Evolutionary conservation across 164 flowering plant genomes (phyloP).

Genomic region (Pachysandra terminalis): DNA sequence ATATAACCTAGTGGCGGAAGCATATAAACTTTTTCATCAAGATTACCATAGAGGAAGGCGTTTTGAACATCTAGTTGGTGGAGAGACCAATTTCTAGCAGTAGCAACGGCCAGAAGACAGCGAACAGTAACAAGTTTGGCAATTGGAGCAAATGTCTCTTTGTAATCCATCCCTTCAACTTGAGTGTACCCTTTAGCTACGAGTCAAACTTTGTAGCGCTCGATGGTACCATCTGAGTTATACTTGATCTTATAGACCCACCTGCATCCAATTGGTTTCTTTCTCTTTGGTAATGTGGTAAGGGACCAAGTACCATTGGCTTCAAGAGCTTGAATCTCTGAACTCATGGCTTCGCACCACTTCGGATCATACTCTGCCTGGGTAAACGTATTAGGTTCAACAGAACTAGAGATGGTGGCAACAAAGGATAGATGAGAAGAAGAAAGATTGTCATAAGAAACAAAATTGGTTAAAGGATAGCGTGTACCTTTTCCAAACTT

Average conservation of each 20-base stretch:
- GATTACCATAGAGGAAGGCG: too few relatives aligned
- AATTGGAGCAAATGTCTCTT: not conserved
- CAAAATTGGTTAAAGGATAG: too few relatives aligned
- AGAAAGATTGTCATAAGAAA: too few relatives aligned
- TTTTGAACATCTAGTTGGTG: conserved; percentile 7
- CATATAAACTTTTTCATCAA: too few relatives aligned
- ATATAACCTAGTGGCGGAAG: too few relatives aligned
- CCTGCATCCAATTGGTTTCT: not conserved
- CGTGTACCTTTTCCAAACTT: too few relatives aligned
- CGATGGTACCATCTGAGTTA: not conserved
- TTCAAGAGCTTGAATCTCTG: not conserved
- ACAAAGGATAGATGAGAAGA: too few relatives aligned
- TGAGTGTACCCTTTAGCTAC: conserved; percentile 1
- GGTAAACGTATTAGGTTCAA: too few relatives aligned
- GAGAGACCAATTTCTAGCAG: not conserved
- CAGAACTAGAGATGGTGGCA: too few relatives aligned
- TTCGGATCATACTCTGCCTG: too few relatives aligned
- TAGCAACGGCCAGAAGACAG: not conserved
- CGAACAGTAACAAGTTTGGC: conserved; percentile 8
- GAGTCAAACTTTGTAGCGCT: not conserved
- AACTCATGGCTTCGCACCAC: not conserved
- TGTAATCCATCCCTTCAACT: conserved; percentile 2
- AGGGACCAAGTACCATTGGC: not conserved
- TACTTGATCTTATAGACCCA: conserved; percentile 5
- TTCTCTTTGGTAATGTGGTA: not conserved